A percentile compares a stretch with the other conserved stretches of the same genome.
Conservation (phyloP, 2,329 filamentous ascomycete genomes). For the Trichoderma pleuroti region DNA sequence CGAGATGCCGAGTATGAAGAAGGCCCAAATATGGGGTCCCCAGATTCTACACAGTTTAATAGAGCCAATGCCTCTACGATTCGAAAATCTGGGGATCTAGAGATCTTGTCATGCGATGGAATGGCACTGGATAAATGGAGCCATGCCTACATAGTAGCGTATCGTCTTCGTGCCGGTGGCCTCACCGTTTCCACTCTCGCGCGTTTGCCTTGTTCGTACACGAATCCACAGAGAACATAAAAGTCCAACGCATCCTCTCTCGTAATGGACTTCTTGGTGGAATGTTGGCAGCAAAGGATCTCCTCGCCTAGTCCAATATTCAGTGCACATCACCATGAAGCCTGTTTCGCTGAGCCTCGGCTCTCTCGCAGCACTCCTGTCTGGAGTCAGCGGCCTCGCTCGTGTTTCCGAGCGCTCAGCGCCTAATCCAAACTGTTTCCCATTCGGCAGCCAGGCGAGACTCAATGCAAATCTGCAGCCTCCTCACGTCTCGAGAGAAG, state of each 20-base stretch:
- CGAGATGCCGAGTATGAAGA: background rate
- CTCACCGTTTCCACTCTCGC: background rate
- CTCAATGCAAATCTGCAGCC: constrained; percentile 12
- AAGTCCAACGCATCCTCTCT: background rate
- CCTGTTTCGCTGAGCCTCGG: background rate
- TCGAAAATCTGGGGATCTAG: background rate
- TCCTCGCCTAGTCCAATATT: background rate
- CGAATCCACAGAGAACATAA: background rate
- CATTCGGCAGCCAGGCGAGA: constrained; percentile 19
- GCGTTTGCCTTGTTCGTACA: background rate
- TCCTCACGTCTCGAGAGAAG: constrained; percentile 11
- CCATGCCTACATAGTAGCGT: background rate
- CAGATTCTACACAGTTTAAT: background rate
- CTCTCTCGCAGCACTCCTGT: background rate
- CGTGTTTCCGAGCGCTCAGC: background rate
- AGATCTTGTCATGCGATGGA: background rate
- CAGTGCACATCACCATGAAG: background rate
- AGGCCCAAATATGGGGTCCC: background rate
- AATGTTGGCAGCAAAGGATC: rapidly evolving
- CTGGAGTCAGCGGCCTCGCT: background rate
- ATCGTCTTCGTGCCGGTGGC: background rate
- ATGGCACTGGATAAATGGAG: background rate
- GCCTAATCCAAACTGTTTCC: constrained; percentile 18
- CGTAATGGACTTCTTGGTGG: too few species aligned
- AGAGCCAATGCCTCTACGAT: background rate